These are phyloP conservation scores for Pleurotus eryngii DNA, from an alignment of 768 basidiomycete genomes.

Conservation along the genomic window DNA sequence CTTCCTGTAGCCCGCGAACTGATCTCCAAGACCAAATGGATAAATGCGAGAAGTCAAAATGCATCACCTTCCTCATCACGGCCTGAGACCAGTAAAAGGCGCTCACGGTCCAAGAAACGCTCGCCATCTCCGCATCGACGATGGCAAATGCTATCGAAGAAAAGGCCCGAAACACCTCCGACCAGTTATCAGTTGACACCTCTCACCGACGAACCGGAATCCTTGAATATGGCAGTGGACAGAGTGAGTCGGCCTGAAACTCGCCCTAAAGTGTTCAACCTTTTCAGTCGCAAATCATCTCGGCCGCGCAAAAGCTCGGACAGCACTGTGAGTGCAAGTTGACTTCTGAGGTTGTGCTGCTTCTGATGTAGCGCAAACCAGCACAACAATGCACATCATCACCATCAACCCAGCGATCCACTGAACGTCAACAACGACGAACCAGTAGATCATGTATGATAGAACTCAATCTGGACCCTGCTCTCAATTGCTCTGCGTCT, in stretches of 20 bases:
- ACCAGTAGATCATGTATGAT: too few relatives aligned
- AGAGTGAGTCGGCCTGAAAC: background rate
- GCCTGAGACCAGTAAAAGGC: background rate
- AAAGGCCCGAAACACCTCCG: constrained; percentile 8
- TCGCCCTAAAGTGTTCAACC: constrained; percentile 18
- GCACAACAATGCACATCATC: too few relatives aligned
- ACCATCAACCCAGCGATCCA: too few relatives aligned
- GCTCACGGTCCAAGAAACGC: constrained; percentile 9
- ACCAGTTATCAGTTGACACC: constrained; percentile 6
- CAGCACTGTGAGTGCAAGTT: too few relatives aligned
- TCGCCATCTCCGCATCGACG: constrained; percentile 14
- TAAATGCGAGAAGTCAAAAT: constrained; percentile 39
- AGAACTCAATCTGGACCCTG: too few relatives aligned
- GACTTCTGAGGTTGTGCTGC: too few relatives aligned
- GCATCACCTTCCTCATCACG: constrained; percentile 9
- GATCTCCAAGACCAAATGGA: constrained; percentile 74
- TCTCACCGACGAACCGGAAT: constrained; percentile 13
- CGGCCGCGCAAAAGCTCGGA: constrained; percentile 5
- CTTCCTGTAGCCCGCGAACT: constrained; percentile 77
- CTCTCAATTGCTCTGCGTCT: too few relatives aligned
- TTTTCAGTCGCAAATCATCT: constrained; percentile 16
- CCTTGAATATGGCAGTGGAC: background rate
- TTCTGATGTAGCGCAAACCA: too few relatives aligned
- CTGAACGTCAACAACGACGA: too few relatives aligned
- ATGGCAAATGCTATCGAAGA: constrained; percentile 13